These are phyloP conservation scores for Glaciozyma martinii DNA, from an alignment of 768 basidiomycete genomes.

Conservation along the genomic window DNA sequence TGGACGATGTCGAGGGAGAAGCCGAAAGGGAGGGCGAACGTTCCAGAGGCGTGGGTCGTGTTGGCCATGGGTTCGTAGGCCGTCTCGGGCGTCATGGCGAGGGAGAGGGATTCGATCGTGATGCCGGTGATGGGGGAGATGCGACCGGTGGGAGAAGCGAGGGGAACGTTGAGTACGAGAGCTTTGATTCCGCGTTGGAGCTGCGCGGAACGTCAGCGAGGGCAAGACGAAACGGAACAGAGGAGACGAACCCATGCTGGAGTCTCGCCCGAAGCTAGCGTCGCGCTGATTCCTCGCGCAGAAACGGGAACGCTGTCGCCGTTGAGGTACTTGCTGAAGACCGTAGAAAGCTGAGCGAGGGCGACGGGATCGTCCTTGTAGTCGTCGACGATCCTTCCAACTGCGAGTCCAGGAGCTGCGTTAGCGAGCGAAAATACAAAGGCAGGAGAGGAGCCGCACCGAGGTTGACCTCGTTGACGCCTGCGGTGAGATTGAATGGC, in stretches of 20 bases:
- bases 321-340: constrained; percentile 67
- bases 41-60: constrained; percentile 53
- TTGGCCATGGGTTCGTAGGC: constrained; percentile 55
- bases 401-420: neutral
- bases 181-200: constrained; percentile 54
- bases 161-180: constrained; percentile 54
- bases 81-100: constrained; percentile 49
- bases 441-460: too few relatives aligned
- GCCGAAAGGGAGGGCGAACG: constrained; percentile 61
- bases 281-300: constrained; percentile 54
- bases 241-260: too few relatives aligned
- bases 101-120: constrained; percentile 52
- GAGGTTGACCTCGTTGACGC: constrained; percentile 54
- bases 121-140: constrained; percentile 60
- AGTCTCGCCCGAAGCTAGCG: constrained; percentile 49
- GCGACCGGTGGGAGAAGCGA: constrained; percentile 42
- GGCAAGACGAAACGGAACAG: too few relatives aligned
- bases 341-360: constrained; percentile 48
- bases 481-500: constrained; percentile 30
- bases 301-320: constrained; percentile 53
- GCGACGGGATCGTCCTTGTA: constrained; percentile 46
- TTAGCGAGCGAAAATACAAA: too few relatives aligned
- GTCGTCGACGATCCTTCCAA: constrained; percentile 49
- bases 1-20: constrained; percentile 50
- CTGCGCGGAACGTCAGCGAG: constrained; percentile 49